Conservation (phyloP, 768 basidiomycete genomes). For the Lactarius hatsudake region DNA sequence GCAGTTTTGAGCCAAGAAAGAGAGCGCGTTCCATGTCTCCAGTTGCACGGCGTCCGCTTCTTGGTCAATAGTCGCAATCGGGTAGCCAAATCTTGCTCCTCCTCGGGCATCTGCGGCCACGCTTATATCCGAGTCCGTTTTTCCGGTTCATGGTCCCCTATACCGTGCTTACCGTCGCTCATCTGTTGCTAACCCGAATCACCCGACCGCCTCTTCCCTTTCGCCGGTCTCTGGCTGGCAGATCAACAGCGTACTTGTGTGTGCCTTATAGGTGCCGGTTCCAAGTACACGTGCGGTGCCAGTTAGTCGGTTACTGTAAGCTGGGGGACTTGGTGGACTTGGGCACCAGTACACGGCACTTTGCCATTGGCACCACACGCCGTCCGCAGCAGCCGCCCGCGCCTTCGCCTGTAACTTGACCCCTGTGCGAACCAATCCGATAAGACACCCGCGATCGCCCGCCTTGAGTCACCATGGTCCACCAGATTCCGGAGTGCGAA, state of each 20-base stretch:
- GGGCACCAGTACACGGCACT: neutral
- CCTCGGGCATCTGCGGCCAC: neutral
- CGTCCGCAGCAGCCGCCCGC: neutral
- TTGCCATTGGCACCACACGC: neutral
- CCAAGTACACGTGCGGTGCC: neutral
- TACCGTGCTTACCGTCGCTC: neutral
- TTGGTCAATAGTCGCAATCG: neutral
- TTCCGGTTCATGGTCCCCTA: neutral
- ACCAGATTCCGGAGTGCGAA: conserved; percentile 10
- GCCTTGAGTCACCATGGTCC: neutral
- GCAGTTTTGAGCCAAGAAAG: conserved; percentile 16
- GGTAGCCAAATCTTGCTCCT: neutral
- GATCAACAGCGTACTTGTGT: neutral
- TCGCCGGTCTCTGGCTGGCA: neutral
- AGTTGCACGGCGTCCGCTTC: neutral
- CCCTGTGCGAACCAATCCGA: conserved; percentile 10
- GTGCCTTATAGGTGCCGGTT: neutral
- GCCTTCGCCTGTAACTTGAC: neutral
- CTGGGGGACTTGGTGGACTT: neutral
- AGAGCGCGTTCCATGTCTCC: neutral
- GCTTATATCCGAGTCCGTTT: neutral
- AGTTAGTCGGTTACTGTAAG: neutral
- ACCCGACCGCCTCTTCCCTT: neutral
- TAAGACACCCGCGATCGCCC: conserved; percentile 13
- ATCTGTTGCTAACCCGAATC: neutral